A percentile compares a stretch with the other conserved stretches of the same genome.
phyloP scores from a whole-genome alignment of 1,284 basidiomycete species.

The Serendipita sp. region DNA sequence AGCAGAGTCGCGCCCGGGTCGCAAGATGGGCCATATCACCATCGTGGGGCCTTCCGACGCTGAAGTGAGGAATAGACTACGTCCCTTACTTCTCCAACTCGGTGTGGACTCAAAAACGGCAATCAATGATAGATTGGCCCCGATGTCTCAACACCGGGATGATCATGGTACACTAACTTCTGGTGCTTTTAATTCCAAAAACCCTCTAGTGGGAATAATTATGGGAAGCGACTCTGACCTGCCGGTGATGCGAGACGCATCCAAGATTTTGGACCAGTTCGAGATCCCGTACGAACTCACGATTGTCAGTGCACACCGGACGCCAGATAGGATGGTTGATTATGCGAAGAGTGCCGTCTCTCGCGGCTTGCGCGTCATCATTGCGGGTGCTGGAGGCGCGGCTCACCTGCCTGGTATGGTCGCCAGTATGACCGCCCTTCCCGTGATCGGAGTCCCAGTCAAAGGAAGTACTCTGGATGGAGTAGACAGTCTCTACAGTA shows the following conservation, averaged over 20 bases:
- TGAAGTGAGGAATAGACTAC: conserved; percentile 53
- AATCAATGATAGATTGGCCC: conserved; percentile 34
- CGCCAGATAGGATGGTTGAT: conserved; percentile 72
- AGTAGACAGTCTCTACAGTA: conserved; percentile 90
- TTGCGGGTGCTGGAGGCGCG: conserved; percentile 93
- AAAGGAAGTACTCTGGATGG: conserved; percentile 90
- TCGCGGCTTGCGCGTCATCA: conserved; percentile 44
- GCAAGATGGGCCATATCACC: conserved; percentile 98
- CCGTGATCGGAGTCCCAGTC: conserved; percentile 94
- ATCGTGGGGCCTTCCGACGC: conserved; percentile 76
- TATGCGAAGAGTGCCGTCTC: conserved; percentile 67
- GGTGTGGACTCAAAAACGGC: conserved; percentile 30
- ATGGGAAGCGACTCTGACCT: conserved; percentile 99
- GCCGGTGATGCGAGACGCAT: conserved; percentile 82
- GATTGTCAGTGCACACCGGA: conserved; percentile 93
- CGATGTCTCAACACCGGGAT: conserved; percentile 28
- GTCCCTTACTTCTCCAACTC: conserved; percentile 52
- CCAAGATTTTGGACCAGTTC: conserved; percentile 73
- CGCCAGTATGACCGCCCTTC: conserved; percentile 81
- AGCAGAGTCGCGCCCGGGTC: conserved; percentile 70
- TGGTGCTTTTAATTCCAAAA: conserved; percentile 28
- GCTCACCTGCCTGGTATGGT: conserved; percentile 99
- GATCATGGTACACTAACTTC: conserved; percentile 30
- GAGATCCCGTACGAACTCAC: conserved; percentile 83
- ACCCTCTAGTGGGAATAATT: conserved; percentile 71